These are phyloP conservation scores for Lactarius psammicola DNA, from an alignment of 768 basidiomycete genomes.

Conservation along the genomic window DNA sequence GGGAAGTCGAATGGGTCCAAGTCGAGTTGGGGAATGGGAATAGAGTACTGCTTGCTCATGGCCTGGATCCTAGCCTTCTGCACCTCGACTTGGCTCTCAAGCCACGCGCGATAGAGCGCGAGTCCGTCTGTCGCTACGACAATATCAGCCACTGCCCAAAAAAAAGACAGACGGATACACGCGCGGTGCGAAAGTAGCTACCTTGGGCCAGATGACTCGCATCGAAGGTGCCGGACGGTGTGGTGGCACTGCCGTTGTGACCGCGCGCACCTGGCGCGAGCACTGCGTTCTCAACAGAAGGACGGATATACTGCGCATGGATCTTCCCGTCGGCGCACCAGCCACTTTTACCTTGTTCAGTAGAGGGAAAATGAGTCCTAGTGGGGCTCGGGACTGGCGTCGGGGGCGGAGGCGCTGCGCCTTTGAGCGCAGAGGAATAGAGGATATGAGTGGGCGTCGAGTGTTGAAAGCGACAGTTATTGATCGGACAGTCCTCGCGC, in stretches of 20 bases:
- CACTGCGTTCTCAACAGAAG: background rate
- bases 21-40: slow-evolving; percentile 19
- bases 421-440: slow-evolving; percentile 3
- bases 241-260: background rate
- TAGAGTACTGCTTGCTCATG: slow-evolving; percentile 14
- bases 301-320: background rate
- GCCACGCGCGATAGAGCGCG: slow-evolving; percentile 5
- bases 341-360: background rate
- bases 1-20: background rate
- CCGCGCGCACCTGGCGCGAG: background rate
- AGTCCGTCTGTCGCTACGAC: background rate
- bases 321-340: background rate
- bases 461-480: background rate
- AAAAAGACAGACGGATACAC: background rate
- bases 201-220: slow-evolving; percentile 4
- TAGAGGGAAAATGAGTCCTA: background rate
- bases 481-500: slow-evolving; percentile 9
- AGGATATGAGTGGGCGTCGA: background rate
- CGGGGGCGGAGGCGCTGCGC: background rate
- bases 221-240: background rate
- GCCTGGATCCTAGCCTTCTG: slow-evolving; percentile 16
- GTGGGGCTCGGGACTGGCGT: background rate
- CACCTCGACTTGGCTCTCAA: slow-evolving; percentile 1
- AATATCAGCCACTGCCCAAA: background rate
- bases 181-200: background rate